Base-by-base conservation (phyloP, 192 early-diverging fungal genomes). In the Podila epigama region DNA sequence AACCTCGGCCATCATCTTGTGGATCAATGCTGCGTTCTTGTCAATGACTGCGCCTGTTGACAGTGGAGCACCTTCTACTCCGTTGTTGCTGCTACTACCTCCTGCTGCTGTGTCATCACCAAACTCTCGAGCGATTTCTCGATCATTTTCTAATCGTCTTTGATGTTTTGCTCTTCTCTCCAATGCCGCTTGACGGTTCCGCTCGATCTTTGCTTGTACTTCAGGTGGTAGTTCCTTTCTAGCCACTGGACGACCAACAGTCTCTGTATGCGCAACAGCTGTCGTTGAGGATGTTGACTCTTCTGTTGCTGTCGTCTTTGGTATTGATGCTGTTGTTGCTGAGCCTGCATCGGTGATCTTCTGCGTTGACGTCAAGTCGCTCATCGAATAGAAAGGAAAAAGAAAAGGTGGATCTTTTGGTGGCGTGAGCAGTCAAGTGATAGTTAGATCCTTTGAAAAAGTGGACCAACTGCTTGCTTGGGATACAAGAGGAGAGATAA, bases 131-230 rank as follows among this genome's bases (percentile, higher is more conserved):
- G 64, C 71, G 29, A 75, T 67, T 3, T 52, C 42, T 16, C 42
- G 32, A 27, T 75, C 71, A 10, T 58, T 62, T 0, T 66, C 71
- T 0, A 68, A 29, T 54, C 41, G 57, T 31, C 29, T 60, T 22
- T 68, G 55, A 31, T 56, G 11, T 32, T 77, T 68, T 1, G 73
- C 66, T 41, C 55, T 52, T n/a, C 73, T 50, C 37, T 77, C 66
- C 1, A 77, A 28, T 9, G 73, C 73, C 1, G 73, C 73, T 18
- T 33, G 61, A 20, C 73, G 59, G 56, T 77, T 77, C 25, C 39
- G 50, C 32, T 77, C 73, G 60, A 77, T 77, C 51, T 58, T 77
- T 25, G 73, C 73, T 32, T 68, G 73, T 28, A 68, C 50, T 7
- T 68, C 73, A 3, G 61, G 60, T 6, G 73, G 55, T 7, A 77